Conservation (phyloP, 352 stramenopile species). For the Phytophthora tubulina region DNA sequence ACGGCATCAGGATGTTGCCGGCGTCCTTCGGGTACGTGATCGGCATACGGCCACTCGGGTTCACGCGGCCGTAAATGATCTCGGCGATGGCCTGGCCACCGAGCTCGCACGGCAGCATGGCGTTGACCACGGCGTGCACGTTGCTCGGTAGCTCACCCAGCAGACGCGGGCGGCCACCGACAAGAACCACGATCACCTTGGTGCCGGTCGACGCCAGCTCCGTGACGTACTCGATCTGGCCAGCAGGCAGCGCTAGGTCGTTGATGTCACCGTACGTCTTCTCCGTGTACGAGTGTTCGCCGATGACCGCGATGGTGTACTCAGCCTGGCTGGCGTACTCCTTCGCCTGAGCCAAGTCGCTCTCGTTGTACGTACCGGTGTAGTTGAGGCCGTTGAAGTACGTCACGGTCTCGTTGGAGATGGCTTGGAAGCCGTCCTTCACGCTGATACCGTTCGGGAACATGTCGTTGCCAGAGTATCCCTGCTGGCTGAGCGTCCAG, state of each 20-base stretch:
- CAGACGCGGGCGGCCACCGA: slow-evolving; percentile 81
- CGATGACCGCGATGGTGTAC: slow-evolving; percentile 82
- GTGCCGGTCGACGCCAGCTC: slow-evolving; percentile 66
- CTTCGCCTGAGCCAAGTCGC: slow-evolving; percentile 67
- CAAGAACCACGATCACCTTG: slow-evolving; percentile 82
- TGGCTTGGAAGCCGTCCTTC: slow-evolving; percentile 58
- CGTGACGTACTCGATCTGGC: slow-evolving; percentile 80
- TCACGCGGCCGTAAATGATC: slow-evolving; percentile 82
- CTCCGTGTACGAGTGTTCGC: slow-evolving; percentile 82
- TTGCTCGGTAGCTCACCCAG: slow-evolving; percentile 56
- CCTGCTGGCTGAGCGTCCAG: slow-evolving; percentile 88
- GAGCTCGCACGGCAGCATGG: slow-evolving; percentile 75
- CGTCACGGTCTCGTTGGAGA: slow-evolving; percentile 39
- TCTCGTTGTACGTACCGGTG: slow-evolving; percentile 56
- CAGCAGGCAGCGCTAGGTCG: slow-evolving; percentile 65
- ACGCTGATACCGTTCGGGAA: slow-evolving; percentile 69
- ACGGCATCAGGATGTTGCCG: slow-evolving; percentile 66
- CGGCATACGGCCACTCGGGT: slow-evolving; percentile 83
- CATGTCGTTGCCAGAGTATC: slow-evolving; percentile 70
- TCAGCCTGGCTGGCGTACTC: slow-evolving; percentile 49
- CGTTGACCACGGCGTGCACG: slow-evolving; percentile 82
- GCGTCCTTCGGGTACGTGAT: slow-evolving; percentile 85
- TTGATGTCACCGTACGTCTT: slow-evolving; percentile 86
- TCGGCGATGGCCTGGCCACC: slow-evolving; percentile 87
- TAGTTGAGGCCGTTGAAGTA: slow-evolving; percentile 70